Evolutionary conservation across 768 basidiomycete genomes (phyloP), one percentile per base, ranked within the genome.

Genomic region (Jaapia argillacea): DNA sequence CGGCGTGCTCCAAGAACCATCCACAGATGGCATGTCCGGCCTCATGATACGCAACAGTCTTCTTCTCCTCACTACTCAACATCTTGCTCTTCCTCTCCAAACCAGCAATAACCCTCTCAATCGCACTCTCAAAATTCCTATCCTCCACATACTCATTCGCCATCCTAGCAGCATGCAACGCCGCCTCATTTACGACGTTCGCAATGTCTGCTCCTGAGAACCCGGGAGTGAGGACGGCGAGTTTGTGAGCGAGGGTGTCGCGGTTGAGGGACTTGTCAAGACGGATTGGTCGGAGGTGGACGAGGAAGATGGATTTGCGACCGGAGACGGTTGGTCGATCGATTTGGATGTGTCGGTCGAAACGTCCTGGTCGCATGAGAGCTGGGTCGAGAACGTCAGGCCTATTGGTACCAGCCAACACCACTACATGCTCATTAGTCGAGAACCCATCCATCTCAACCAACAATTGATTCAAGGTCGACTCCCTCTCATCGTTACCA

Each of bases 361-460:
- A 98, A 20, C 96, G 86, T 40, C 96, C 96, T 6, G 96, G 96
- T 33, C 96, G 90, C 79, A 97, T 80, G 49, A 99, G 75, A 1
- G 96, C 96, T 31, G 81, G 72, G 58, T 99, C 96, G 41, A 99
- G 83, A 22, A 98, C 93, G 57, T 99, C 96, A 5, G 92, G 86
- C 51, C 96, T 68, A 66, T 99, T 99, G 16, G 96, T 99, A 46
- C 96, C 96, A 0, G 96, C 89, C 39, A 99, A 75, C 14, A 99
- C 84, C 40, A 98, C 94, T 46, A 99, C 81, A 55, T 98, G 91
- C 59, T 98, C 92, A 48, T 85, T 79, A n/a, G 92, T 94, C 28
- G 87, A 85, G 64, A 99, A 99, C 22, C 96, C 96, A 60, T 99
- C 96, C 96, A 99, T 98, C 68, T 99, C 94, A 43, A 98, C 96